A percentile compares a stretch with the other conserved stretches of the same genome.
Conservation (phyloP, 2,329 filamentous ascomycete genomes). For the Ceratocystis diversiconidia region DNA sequence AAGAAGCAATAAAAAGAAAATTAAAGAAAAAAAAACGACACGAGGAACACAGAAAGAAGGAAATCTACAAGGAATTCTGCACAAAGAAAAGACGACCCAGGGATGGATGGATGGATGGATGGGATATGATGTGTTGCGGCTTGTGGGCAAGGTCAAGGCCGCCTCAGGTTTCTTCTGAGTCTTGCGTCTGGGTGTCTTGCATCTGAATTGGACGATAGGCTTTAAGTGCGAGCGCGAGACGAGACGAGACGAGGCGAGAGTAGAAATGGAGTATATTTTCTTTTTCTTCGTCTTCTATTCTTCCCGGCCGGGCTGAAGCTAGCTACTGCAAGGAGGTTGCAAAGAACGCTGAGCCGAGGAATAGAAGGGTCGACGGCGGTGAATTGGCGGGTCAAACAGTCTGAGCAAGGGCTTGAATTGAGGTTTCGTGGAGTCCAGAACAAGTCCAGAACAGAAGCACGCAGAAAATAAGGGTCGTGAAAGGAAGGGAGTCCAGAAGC, state of each 20-base stretch:
- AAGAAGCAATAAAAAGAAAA: slow-evolving; percentile 1
- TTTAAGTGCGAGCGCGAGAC: too few species aligned
- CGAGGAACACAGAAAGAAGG: not conserved
- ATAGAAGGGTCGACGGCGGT: not conserved
- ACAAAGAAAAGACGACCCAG: not conserved
- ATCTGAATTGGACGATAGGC: not conserved
- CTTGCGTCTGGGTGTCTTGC: not conserved
- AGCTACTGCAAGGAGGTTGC: too few species aligned
- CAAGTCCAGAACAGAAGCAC: too few species aligned
- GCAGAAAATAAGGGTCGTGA: too few species aligned
- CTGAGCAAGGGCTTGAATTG: not conserved
- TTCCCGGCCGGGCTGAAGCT: not conserved
- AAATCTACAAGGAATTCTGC: slow-evolving; percentile 1
- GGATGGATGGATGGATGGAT: not conserved
- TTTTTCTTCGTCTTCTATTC: not conserved
- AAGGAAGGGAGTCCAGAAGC: not conserved
- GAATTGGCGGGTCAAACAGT: not conserved
- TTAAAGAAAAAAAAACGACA: not conserved
- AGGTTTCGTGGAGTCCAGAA: too few species aligned
- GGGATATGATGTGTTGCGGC: not conserved
- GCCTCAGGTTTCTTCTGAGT: not conserved
- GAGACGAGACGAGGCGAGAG: not conserved
- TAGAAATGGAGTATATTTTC: not conserved
- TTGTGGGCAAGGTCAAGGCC: not conserved
- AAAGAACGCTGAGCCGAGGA: not conserved